phyloP scores from a whole-genome alignment of 192 early-diverging fungal species.

The Entomortierella lignicola region DNA sequence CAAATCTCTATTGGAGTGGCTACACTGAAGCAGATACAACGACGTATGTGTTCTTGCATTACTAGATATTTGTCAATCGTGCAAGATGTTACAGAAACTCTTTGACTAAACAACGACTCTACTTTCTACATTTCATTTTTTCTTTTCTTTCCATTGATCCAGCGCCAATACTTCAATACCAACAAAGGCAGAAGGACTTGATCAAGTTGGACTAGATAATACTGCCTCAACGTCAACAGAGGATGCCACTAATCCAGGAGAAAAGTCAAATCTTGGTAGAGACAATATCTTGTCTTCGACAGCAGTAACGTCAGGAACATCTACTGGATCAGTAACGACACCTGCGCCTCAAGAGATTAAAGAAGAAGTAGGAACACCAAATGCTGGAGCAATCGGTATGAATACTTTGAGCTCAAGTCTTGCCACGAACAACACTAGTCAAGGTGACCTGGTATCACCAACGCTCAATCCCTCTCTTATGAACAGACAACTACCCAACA shows the following conservation, averaged over 20 bases:
- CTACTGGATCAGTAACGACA: not conserved
- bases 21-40: conserved; percentile 44
- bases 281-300: not conserved
- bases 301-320: not conserved
- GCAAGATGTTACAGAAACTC: too few species aligned
- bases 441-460: conserved; percentile 34
- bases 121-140: not conserved
- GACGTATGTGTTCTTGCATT: conserved; percentile 30
- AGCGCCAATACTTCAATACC: conserved; percentile 15
- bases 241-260: not conserved
- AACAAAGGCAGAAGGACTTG: conserved; percentile 9
- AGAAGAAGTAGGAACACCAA: conserved; percentile 20
- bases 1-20: conserved; percentile 58
- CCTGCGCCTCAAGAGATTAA: conserved; percentile 18
- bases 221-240: not conserved
- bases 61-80: not conserved
- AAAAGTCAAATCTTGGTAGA: not conserved
- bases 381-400: not conserved
- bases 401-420: conserved; percentile 1
- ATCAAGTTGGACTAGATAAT: conserved; percentile 1
- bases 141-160: not conserved
- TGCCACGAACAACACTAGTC: not conserved
- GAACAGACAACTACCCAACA: conserved; percentile 27
- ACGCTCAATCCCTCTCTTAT: conserved; percentile 37
- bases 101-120: too few species aligned